Evolutionary conservation across 208 protist genomes (phyloP).

Genomic region (Wallacemonas sp.): DNA sequence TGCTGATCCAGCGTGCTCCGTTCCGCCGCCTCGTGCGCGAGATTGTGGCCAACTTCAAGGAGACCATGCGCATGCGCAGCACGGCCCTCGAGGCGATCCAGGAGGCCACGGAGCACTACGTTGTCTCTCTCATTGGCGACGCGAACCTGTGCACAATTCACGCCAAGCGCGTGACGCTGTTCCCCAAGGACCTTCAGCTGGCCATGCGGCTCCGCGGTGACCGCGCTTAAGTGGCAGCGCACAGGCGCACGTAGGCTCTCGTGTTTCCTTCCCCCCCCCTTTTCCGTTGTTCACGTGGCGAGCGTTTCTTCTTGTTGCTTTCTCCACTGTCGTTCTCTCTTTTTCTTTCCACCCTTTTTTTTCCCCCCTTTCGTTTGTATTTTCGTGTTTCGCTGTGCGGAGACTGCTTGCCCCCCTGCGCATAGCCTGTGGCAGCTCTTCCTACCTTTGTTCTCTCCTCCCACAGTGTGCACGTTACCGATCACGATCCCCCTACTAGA

Average conservation of each 20-base stretch:
- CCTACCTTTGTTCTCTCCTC: no score
- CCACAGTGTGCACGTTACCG: no score
- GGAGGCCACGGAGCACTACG: conserved; percentile 97
- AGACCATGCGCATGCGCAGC: conserved; percentile 72
- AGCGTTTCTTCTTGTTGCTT: conserved; percentile 17
- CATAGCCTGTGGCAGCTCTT: no score
- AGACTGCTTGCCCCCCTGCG: no score
- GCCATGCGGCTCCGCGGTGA: conserved; percentile 97
- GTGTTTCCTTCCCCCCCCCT: no score
- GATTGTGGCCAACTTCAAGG: conserved; percentile 96
- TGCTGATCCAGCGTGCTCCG: conserved; percentile 98
- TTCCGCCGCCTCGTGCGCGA: conserved; percentile 99
- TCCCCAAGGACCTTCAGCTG: conserved; percentile 99
- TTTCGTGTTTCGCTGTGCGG: conserved; percentile 11
- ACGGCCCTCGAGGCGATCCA: conserved; percentile 92
- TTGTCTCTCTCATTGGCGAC: conserved; percentile 93
- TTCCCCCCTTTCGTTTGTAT: conserved; percentile 18
- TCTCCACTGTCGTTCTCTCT: conserved; percentile 18
- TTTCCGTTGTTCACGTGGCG: no score
- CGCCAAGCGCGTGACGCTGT: conserved; percentile 99
- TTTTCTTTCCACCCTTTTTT: conserved; percentile 21
- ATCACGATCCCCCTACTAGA: no score
- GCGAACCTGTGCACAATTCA: conserved; percentile 98
- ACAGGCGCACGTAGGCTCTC: no score
- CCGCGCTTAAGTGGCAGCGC: conserved; percentile 42